phyloP scores from a whole-genome alignment of 2,329 filamentous ascomycete species.

The Penicillium sp. region DNA sequence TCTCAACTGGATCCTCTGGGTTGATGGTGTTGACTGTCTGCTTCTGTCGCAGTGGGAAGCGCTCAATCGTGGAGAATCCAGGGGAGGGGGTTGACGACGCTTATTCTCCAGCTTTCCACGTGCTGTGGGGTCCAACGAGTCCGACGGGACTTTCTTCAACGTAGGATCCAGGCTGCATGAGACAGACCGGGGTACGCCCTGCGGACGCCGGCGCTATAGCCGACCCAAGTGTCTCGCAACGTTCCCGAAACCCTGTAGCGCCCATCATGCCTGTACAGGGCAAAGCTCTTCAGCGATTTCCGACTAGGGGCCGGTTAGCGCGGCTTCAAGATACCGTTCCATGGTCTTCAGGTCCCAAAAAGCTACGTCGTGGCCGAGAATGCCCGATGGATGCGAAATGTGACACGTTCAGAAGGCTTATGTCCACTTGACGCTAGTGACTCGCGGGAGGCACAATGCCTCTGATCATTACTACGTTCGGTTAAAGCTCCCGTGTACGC shows the following conservation, averaged over 20 bases:
- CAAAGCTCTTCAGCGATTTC: not conserved
- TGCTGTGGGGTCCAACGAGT: not conserved
- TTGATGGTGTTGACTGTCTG: not conserved
- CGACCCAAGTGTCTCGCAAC: not conserved
- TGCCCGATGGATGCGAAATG: not conserved
- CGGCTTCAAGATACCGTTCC: not conserved
- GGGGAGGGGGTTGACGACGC: not conserved
- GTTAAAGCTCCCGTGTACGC: not conserved
- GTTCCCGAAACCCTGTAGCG: not conserved
- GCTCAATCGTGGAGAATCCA: not conserved
- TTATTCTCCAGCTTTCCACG: not conserved
- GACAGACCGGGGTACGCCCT: not conserved
- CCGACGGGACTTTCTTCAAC: not conserved
- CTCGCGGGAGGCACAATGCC: not conserved
- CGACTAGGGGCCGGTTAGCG: not conserved
- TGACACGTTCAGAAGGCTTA: not conserved
- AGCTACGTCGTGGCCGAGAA: not conserved
- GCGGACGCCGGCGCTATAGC: not conserved
- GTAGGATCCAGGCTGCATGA: conserved; percentile 1
- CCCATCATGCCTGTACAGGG: not conserved
- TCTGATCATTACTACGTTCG: not conserved
- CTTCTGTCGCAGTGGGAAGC: not conserved
- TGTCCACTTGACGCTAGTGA: not conserved
- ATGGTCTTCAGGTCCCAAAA: not conserved
- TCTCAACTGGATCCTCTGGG: not conserved